Conservation (phyloP, 106 monocot species). For the Cymbidium sinense region DNA sequence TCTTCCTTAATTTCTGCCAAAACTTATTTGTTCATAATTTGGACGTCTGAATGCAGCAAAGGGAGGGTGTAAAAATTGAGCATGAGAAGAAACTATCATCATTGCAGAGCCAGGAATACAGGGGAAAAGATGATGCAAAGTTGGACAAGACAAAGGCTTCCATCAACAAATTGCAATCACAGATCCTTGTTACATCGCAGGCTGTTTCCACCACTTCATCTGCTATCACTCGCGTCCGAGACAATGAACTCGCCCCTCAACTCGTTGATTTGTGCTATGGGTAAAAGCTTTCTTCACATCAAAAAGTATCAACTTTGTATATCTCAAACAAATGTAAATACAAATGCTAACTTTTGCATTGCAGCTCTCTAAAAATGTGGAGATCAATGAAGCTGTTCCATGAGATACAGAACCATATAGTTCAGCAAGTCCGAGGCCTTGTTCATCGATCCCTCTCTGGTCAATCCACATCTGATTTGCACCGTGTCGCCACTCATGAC, state of each 20-base stretch:
- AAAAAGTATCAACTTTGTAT: neutral
- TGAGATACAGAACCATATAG: conserved; percentile 72
- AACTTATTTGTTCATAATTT: neutral
- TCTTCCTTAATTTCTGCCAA: neutral
- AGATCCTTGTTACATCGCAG: conserved; percentile 81
- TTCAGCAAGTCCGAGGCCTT: conserved; percentile 90
- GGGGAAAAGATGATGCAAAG: conserved; percentile 60
- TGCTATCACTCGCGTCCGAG: conserved; percentile 73
- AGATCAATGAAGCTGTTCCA: conserved; percentile 79
- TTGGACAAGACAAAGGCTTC: conserved; percentile 80
- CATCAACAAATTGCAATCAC: conserved; percentile 68
- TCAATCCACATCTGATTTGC: conserved; percentile 68
- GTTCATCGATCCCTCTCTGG: conserved; percentile 28
- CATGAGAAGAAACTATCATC: conserved; percentile 82
- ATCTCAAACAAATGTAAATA: no score
- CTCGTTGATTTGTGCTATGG: conserved; percentile 75
- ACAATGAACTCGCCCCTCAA: conserved; percentile 85
- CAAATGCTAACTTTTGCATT: neutral
- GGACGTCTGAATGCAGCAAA: conserved; percentile 32
- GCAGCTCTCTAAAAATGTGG: conserved; percentile 84
- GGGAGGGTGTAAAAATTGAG: conserved; percentile 83
- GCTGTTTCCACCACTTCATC: conserved; percentile 87
- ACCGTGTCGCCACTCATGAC: conserved; percentile 74
- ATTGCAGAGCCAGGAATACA: conserved; percentile 79
- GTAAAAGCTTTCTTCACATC: conserved; percentile 23